Conservation (phyloP, 768 basidiomycete genomes). For the Solioccasus polychromus region DNA sequence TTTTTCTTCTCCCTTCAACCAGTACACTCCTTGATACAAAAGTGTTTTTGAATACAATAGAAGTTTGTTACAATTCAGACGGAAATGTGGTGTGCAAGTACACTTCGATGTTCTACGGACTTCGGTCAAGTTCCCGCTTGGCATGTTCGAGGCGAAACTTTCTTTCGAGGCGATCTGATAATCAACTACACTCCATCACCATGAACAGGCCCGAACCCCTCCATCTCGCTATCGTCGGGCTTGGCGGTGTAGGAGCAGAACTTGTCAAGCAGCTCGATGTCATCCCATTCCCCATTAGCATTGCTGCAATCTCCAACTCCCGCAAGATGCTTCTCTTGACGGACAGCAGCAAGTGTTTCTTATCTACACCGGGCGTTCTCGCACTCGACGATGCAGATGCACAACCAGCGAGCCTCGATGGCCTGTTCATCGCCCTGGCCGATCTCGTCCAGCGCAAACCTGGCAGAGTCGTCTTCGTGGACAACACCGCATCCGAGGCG, state of each 20-base stretch:
- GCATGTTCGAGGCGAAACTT: neutral
- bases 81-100: too few species aligned
- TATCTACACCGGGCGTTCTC: slow-evolving; percentile 42
- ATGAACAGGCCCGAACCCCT: slow-evolving; percentile 27
- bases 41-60: slow-evolving; percentile 25
- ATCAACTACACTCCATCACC: neutral
- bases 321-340: slow-evolving; percentile 55
- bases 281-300: slow-evolving; percentile 57
- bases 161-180: neutral
- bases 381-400: slow-evolving; percentile 43
- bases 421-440: slow-evolving; percentile 41
- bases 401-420: slow-evolving; percentile 36
- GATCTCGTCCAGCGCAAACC: slow-evolving; percentile 41
- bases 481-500: slow-evolving; percentile 86
- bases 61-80: too few species aligned
- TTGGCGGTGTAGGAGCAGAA: slow-evolving; percentile 90
- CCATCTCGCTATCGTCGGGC: slow-evolving; percentile 78
- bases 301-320: slow-evolving; percentile 71
- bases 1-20: slow-evolving; percentile 13
- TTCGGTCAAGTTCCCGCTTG: slow-evolving; percentile 12
- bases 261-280: slow-evolving; percentile 76
- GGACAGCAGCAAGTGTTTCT: slow-evolving; percentile 39
- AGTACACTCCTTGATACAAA: slow-evolving; percentile 26
- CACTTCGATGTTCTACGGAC: neutral
- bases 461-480: slow-evolving; percentile 70